phyloP scores from a whole-genome alignment of 202 grass and related monocot genomes.

The Tripidium arundinaceum region DNA sequence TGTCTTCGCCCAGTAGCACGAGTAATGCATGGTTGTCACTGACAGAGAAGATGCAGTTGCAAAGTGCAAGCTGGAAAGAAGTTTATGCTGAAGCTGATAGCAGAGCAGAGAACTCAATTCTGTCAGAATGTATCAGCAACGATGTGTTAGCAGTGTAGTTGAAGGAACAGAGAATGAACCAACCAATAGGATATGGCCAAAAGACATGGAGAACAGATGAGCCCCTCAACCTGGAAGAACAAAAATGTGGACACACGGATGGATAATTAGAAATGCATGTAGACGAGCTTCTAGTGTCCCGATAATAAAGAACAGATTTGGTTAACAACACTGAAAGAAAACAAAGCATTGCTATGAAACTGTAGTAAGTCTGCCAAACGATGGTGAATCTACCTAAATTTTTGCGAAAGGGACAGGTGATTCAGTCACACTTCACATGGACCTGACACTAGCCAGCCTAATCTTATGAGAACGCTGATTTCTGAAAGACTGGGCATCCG shows the following conservation, averaged over 20 bases:
- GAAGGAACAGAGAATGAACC: slow-evolving; percentile 1
- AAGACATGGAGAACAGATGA: background rate
- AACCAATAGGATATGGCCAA: too few species aligned
- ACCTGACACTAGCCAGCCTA: background rate
- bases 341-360: slow-evolving; percentile 23
- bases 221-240: background rate
- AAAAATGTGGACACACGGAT: background rate
- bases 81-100: slow-evolving; percentile 12
- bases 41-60: slow-evolving; percentile 9
- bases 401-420: background rate
- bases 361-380: slow-evolving; percentile 20
- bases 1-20: slow-evolving; percentile 9
- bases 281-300: slow-evolving; percentile 16
- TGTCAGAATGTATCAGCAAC: slow-evolving; percentile 25
- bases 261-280: background rate
- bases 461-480: background rate
- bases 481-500: slow-evolving; percentile 16
- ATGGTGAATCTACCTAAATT: slow-evolving; percentile 37
- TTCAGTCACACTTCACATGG: background rate
- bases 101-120: slow-evolving; percentile 24
- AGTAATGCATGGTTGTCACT: slow-evolving; percentile 15
- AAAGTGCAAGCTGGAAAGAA: background rate
- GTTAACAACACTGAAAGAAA: slow-evolving; percentile 16
- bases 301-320: background rate
- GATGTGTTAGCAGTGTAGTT: slow-evolving; percentile 1